phyloP scores from a whole-genome alignment of 106 monocot species.

The Vanilla planifolia region DNA sequence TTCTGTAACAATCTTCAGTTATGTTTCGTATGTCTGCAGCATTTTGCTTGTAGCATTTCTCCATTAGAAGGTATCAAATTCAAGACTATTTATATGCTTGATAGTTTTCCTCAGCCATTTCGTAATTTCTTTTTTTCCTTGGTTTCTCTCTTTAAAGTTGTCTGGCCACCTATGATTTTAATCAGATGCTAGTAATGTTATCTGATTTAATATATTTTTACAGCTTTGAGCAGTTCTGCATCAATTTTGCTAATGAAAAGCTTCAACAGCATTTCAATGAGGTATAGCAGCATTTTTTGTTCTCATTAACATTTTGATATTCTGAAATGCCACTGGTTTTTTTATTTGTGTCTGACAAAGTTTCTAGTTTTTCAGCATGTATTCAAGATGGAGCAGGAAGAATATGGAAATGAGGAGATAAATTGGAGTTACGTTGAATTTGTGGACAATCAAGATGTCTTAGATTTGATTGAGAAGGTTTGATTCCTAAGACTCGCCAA shows the following conservation, averaged over 20 bases:
- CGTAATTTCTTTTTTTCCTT: no score
- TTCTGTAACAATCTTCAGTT: no score
- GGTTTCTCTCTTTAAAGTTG: no score
- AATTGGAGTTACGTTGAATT: constrained; percentile 95
- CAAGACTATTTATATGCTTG: no score
- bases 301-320: neutral
- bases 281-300: constrained; percentile 25
- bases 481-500: neutral
- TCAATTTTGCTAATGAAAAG: constrained; percentile 93
- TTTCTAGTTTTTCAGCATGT: constrained; percentile 60
- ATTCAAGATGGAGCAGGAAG: constrained; percentile 95
- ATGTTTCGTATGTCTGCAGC: no score
- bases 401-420: constrained; percentile 79
- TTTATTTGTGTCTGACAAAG: neutral
- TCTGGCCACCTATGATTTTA: no score
- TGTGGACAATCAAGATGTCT: constrained; percentile 85
- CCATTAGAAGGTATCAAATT: no score
- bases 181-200: no score
- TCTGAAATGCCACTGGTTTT: neutral
- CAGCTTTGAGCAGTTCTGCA: constrained; percentile 96
- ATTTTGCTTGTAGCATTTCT: no score
- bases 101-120: no score
- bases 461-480: constrained; percentile 92
- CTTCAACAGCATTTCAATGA: constrained; percentile 96
- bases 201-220: neutral